These are phyloP conservation scores for Persicaria maculosa DNA, from an alignment of 148 eudicot species.

Conservation along the genomic window DNA sequence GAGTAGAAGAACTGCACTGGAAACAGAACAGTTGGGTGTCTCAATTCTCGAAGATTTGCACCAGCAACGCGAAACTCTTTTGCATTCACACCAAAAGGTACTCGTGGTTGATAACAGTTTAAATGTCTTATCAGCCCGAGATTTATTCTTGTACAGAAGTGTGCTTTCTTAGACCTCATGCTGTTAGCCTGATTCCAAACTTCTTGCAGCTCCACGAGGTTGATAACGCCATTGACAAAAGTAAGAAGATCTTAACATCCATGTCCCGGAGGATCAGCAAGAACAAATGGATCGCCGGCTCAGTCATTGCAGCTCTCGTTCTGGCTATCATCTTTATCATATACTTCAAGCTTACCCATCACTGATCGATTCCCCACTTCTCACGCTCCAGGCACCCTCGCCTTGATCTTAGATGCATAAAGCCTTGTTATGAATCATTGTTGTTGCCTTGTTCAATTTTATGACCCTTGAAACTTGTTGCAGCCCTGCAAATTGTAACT, in stretches of 20 bases:
- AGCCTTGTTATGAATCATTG: neutral
- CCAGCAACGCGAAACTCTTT: constrained; percentile 66
- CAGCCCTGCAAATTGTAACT: constrained; percentile 12
- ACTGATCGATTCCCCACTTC: constrained; percentile 12
- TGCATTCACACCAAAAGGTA: constrained; percentile 61
- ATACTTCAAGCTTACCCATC: constrained; percentile 54
- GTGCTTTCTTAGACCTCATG: neutral
- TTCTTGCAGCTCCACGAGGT: constrained; percentile 81
- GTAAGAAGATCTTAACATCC: constrained; percentile 77
- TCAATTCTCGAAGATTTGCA: constrained; percentile 84
- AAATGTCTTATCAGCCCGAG: neutral
- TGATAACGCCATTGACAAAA: constrained; percentile 85
- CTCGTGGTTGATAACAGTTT: neutral
- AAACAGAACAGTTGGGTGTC: constrained; percentile 84
- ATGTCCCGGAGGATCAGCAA: constrained; percentile 86
- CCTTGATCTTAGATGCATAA: neutral
- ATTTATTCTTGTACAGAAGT: neutral
- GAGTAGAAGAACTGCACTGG: constrained; percentile 68
- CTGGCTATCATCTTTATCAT: constrained; percentile 67
- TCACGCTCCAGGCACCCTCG: no score
- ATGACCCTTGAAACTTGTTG: constrained; percentile 15
- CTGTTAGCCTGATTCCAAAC: neutral
- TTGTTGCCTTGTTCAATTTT: neutral
- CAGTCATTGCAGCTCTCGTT: constrained; percentile 65
- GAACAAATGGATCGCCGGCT: constrained; percentile 83